Conservation (phyloP, 352 stramenopile genomes). For the Pythium dissotocum region DNA sequence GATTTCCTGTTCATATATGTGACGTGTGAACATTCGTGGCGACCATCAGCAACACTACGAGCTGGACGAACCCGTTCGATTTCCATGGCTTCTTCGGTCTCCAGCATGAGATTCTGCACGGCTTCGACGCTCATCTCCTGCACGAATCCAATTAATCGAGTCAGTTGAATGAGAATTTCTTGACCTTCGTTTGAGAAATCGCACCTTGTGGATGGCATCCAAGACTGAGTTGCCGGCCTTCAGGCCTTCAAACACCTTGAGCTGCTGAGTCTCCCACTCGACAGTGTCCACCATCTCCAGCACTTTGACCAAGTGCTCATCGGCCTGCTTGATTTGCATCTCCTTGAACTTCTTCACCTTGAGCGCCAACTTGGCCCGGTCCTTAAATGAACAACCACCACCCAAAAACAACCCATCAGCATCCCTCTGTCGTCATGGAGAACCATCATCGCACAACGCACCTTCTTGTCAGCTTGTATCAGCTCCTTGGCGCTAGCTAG, state of each 20-base stretch:
- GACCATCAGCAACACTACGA: neutral
- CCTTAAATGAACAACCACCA: conserved; percentile 33
- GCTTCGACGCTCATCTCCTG: conserved; percentile 88
- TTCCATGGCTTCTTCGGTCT: conserved; percentile 85
- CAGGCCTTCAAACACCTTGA: conserved; percentile 87
- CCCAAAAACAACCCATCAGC: conserved; percentile 8
- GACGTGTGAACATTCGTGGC: conserved; percentile 5
- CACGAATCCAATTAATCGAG: neutral
- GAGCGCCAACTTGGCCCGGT: conserved; percentile 83
- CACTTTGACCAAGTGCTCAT: conserved; percentile 86
- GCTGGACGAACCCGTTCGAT: conserved; percentile 59
- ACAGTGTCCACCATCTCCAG: conserved; percentile 87
- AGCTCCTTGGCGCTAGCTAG: conserved; percentile 79
- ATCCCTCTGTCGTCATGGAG: neutral
- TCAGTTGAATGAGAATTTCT: neutral
- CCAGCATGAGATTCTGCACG: conserved; percentile 87
- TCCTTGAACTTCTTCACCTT: conserved; percentile 92
- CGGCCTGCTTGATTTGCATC: conserved; percentile 84
- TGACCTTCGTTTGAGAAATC: neutral
- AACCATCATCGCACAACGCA: conserved; percentile 20
- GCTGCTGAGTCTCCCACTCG: conserved; percentile 87
- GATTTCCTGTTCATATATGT: conserved; percentile 66
- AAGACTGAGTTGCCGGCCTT: conserved; percentile 88
- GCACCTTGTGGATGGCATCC: conserved; percentile 85
- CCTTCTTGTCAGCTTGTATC: conserved; percentile 64